Percentiles rank a stretch among this genome's conserved stretches.
Conservation (phyloP, 306 rosid genomes). For the Datisca glomerata region DNA sequence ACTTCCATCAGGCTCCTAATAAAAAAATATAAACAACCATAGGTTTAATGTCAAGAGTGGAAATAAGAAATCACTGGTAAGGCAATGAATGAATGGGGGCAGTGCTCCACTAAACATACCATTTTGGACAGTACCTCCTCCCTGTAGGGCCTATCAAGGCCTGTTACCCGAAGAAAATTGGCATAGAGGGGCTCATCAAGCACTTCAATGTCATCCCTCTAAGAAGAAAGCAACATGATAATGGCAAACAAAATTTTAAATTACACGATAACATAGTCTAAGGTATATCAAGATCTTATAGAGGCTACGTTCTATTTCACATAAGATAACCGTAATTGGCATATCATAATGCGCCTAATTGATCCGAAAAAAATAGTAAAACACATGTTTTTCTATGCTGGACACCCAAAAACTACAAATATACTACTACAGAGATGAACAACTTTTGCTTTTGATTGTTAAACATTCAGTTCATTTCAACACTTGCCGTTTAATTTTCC, state of each 20-base stretch:
- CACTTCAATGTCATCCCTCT: slow-evolving; percentile 78
- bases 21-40: too few relatives aligned
- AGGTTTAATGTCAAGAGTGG: not conserved
- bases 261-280: not conserved
- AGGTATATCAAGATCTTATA: not conserved
- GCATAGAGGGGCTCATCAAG: slow-evolving; percentile 79
- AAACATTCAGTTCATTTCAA: too few relatives aligned
- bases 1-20: slow-evolving; percentile 66
- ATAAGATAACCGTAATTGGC: not conserved
- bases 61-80: not conserved
- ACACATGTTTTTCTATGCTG: too few relatives aligned
- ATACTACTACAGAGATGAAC: too few relatives aligned
- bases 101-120: slow-evolving; percentile 25
- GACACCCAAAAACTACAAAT: too few relatives aligned
- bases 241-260: not conserved
- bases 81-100: not conserved
- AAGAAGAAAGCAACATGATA: slow-evolving; percentile 3
- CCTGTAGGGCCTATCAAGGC: slow-evolving; percentile 59
- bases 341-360: too few relatives aligned
- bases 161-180: slow-evolving; percentile 51
- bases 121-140: slow-evolving; percentile 44
- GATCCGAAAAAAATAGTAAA: too few relatives aligned
- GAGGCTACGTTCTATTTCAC: not conserved
- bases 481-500: too few relatives aligned
- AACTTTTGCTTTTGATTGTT: too few relatives aligned